Conservation (phyloP, 306 rosid species). For the Hippophae gyantsensis region DNA sequence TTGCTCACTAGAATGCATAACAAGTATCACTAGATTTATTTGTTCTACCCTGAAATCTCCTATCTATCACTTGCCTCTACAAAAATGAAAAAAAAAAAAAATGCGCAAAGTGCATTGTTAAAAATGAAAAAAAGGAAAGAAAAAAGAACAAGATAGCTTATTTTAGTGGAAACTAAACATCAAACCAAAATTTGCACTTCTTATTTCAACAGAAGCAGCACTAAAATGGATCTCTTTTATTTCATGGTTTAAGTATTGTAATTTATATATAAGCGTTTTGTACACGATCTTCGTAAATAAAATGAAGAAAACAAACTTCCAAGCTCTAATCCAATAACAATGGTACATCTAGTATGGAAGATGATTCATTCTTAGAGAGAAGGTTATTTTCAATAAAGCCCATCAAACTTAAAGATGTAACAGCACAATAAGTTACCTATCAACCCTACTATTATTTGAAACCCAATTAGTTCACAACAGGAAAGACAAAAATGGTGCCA, state of each 20-base stretch:
- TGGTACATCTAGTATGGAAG: slow-evolving; percentile 54
- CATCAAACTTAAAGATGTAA: slow-evolving; percentile 81
- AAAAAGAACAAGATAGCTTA: background rate
- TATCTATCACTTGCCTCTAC: slow-evolving; percentile 73
- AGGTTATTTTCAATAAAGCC: slow-evolving; percentile 68
- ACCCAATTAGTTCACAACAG: too few species aligned
- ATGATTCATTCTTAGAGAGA: slow-evolving; percentile 32
- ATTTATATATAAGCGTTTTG: slow-evolving; percentile 3
- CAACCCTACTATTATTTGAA: too few species aligned
- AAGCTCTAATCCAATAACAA: slow-evolving; percentile 75
- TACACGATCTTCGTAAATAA: background rate
- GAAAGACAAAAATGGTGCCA: too few species aligned
- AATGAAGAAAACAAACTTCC: slow-evolving; percentile 41
- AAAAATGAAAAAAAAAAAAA: slow-evolving; percentile 17
- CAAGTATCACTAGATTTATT: slow-evolving; percentile 82
- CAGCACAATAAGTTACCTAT: slow-evolving; percentile 53
- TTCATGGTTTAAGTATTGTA: background rate
- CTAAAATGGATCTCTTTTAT: too few species aligned
- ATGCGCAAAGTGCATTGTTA: background rate
- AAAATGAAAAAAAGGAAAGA: too few species aligned
- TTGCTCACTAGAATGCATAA: slow-evolving; percentile 73
- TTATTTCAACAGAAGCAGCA: too few species aligned
- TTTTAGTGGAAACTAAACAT: background rate
- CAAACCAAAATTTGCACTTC: background rate
- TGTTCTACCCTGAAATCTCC: slow-evolving; percentile 92